Percentiles rank a stretch among this genome's conserved stretches.
Conservation (phyloP, 768 basidiomycete genomes). For the Mrakia hoshinonis region DNA sequence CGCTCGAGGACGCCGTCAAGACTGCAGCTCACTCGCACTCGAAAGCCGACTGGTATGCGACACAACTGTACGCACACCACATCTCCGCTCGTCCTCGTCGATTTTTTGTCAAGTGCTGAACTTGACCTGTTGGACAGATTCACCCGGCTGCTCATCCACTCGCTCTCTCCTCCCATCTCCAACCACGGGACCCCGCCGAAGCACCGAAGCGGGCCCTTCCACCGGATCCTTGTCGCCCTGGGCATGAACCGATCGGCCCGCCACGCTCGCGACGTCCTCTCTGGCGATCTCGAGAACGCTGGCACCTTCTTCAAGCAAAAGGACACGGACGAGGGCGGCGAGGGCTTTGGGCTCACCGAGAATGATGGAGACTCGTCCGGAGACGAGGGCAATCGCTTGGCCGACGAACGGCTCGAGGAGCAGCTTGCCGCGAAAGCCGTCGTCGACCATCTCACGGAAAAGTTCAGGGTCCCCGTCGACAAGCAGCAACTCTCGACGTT, state of each 20-base stretch:
- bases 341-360: not conserved
- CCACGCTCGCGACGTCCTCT: slow-evolving; percentile 20
- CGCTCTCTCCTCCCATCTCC: slow-evolving; percentile 11
- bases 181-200: not conserved
- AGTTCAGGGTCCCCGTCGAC: slow-evolving; percentile 16
- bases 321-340: not conserved
- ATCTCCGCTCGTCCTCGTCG: too few relatives aligned
- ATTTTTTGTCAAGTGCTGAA: too few relatives aligned
- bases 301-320: slow-evolving; percentile 7
- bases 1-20: slow-evolving; percentile 24
- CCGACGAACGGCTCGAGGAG: slow-evolving; percentile 21
- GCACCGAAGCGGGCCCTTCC: not conserved
- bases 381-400: not conserved
- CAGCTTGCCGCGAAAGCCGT: slow-evolving; percentile 27
- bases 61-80: slow-evolving; percentile 5
- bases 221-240: slow-evolving; percentile 3
- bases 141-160: slow-evolving; percentile 20
- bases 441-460: slow-evolving; percentile 20
- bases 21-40: slow-evolving; percentile 19
- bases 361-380: slow-evolving; percentile 3
- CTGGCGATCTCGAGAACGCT: slow-evolving; percentile 22
- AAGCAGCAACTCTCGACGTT: slow-evolving; percentile 24
- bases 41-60: slow-evolving; percentile 8
- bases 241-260: slow-evolving; percentile 13
- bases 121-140: not conserved